phyloP scores from a whole-genome alignment of 139 green algal species.

The Volvox reticuliferus region DNA sequence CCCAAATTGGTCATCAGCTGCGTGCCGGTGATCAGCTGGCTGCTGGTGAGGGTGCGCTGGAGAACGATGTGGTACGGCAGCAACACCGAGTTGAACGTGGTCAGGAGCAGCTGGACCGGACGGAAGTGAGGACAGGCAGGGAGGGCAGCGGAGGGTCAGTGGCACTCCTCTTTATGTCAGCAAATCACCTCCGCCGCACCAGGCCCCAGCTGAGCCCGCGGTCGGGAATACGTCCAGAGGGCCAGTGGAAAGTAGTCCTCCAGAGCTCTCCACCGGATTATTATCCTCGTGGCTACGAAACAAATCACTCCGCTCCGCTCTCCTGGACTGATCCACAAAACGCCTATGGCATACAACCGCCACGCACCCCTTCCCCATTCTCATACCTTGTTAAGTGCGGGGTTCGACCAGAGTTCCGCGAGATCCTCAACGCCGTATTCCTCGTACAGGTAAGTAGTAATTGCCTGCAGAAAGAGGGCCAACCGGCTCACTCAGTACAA shows the following conservation, averaged over 20 bases:
- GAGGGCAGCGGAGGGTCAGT: background rate
- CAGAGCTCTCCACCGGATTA: too few relatives aligned
- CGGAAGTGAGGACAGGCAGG: background rate
- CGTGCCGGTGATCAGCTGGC: background rate
- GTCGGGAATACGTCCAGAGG: too few relatives aligned
- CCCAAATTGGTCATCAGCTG: background rate
- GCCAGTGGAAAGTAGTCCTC: too few relatives aligned
- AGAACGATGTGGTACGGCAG: constrained; percentile 9
- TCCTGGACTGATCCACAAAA: too few relatives aligned
- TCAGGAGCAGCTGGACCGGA: background rate
- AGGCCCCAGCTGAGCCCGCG: too few relatives aligned
- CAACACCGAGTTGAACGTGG: constrained; percentile 1
- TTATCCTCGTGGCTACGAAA: too few relatives aligned
- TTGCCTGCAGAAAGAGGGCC: background rate
- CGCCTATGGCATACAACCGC: too few relatives aligned
- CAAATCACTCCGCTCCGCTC: too few relatives aligned
- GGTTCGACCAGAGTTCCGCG: constrained; percentile 21
- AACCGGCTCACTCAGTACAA: too few relatives aligned
- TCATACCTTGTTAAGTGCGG: constrained; percentile 18
- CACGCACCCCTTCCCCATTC: too few relatives aligned
- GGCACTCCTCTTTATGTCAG: too few relatives aligned
- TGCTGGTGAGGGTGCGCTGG: background rate
- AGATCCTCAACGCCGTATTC: constrained; percentile 26
- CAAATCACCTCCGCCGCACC: too few relatives aligned
- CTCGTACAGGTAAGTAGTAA: constrained; percentile 19